These are phyloP conservation scores for Wickerhamomyces pijperi DNA, from an alignment of 805 yeast genomes.

Conservation along the genomic window DNA sequence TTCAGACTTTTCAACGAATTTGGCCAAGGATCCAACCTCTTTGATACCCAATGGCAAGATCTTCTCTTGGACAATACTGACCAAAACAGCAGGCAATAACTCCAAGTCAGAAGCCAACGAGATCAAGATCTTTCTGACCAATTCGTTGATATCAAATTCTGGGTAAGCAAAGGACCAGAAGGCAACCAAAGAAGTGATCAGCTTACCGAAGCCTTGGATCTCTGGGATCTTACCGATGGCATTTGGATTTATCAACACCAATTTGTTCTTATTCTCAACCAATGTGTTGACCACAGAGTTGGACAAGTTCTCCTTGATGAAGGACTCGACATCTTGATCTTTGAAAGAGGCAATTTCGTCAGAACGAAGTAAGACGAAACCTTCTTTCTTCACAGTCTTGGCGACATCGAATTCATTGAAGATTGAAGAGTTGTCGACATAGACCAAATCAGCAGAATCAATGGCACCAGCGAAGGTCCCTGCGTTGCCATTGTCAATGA, in stretches of 20 bases:
- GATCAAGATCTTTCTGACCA: constrained; percentile 68
- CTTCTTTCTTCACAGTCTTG: constrained; percentile 45
- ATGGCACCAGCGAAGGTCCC: constrained; percentile 22
- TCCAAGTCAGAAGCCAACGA: constrained; percentile 79
- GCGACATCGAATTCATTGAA: constrained; percentile 51
- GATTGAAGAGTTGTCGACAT: constrained; percentile 51
- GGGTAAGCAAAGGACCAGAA: constrained; percentile 70
- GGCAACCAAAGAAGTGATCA: constrained; percentile 67
- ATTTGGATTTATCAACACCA: constrained; percentile 52
- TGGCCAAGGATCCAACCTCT: constrained; percentile 20
- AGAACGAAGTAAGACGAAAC: constrained; percentile 37
- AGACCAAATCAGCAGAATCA: constrained; percentile 51
- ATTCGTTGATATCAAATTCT: constrained; percentile 42
- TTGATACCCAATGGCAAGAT: constrained; percentile 35
- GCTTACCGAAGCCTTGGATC: constrained; percentile 63
- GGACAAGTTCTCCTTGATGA: constrained; percentile 41
- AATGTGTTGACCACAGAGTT: constrained; percentile 37
- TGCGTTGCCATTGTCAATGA: too few species aligned
- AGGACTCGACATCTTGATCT: constrained; percentile 27
- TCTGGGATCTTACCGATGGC: constrained; percentile 56
- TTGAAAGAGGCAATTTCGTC: constrained; percentile 18
- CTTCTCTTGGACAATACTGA: constrained; percentile 46
- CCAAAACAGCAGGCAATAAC: constrained; percentile 59
- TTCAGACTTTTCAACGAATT: constrained; percentile 17
- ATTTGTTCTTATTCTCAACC: constrained; percentile 38